Conservation (phyloP, 2,329 filamentous ascomycete genomes). For the Fusarium devonianum region DNA sequence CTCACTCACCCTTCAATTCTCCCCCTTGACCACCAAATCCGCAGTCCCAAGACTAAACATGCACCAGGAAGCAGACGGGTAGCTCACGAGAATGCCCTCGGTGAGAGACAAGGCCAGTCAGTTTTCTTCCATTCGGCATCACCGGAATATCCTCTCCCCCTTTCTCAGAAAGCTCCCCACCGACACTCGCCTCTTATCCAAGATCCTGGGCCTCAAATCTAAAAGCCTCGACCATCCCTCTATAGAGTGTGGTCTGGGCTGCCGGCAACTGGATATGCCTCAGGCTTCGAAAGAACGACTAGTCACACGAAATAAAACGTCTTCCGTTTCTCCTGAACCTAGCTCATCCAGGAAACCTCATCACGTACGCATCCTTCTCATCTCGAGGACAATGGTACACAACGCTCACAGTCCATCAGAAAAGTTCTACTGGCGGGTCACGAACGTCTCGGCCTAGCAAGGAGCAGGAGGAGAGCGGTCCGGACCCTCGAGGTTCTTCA, state of each 20-base stretch:
- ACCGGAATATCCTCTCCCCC: slow-evolving; percentile 8
- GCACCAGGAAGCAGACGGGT: slow-evolving; percentile 15
- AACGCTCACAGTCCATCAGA: slow-evolving; percentile 12
- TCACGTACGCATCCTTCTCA: slow-evolving; percentile 6
- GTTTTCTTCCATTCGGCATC: slow-evolving; percentile 31
- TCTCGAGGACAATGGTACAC: too few species aligned
- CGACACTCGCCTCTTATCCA: slow-evolving; percentile 15
- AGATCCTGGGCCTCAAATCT: slow-evolving; percentile 17
- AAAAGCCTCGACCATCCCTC: slow-evolving; percentile 20
- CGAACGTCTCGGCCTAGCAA: slow-evolving; percentile 16
- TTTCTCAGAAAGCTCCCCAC: slow-evolving; percentile 7
- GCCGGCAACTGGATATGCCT: slow-evolving; percentile 40
- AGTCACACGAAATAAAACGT: slow-evolving; percentile 31
- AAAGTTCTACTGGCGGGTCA: slow-evolving; percentile 11
- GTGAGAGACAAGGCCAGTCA: slow-evolving; percentile 40
- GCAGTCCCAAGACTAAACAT: slow-evolving; percentile 18
- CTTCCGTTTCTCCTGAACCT: slow-evolving; percentile 26
- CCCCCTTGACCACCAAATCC: background rate
- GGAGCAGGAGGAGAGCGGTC: slow-evolving; percentile 37
- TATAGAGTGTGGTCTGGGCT: slow-evolving; percentile 36
- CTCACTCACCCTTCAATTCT: background rate
- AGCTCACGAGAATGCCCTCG: slow-evolving; percentile 39
- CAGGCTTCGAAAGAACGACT: slow-evolving; percentile 35
- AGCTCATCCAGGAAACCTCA: slow-evolving; percentile 5
- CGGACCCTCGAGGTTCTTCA: slow-evolving; percentile 36